Evolutionary conservation across 441 rosid species (phyloP).

Genomic region (Erodium texanum): DNA sequence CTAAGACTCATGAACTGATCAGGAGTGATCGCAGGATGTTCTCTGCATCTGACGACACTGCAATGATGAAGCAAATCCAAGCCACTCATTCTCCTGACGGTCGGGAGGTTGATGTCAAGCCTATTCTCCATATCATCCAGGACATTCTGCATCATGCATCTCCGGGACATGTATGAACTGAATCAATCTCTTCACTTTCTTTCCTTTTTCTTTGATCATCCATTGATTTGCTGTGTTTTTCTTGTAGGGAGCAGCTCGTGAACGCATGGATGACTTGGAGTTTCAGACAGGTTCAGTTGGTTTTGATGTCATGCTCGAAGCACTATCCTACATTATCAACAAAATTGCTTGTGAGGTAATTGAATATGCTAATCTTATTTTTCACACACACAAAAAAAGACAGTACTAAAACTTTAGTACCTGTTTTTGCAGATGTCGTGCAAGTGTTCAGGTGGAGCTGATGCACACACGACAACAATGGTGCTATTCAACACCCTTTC

Average conservation of each 20-base stretch:
- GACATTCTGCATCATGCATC: slow-evolving; percentile 20
- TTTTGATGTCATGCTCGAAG: slow-evolving; percentile 22
- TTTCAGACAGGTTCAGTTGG: slow-evolving; percentile 8
- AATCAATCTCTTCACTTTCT: neutral
- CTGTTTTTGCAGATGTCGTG: slow-evolving; percentile 22
- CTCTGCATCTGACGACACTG: slow-evolving; percentile 14
- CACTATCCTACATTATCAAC: slow-evolving; percentile 18
- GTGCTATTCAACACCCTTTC: slow-evolving; percentile 27
- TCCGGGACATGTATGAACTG: slow-evolving; percentile 11
- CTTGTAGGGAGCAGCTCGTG: slow-evolving; percentile 13
- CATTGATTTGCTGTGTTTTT: neutral
- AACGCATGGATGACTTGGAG: slow-evolving; percentile 13
- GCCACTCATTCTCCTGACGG: slow-evolving; percentile 27
- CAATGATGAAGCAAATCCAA: slow-evolving; percentile 21
- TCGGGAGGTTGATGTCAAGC: slow-evolving; percentile 21
- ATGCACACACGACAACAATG: slow-evolving; percentile 33
- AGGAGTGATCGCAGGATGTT: slow-evolving; percentile 20
- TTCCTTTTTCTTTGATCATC: no score
- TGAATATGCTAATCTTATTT: neutral
- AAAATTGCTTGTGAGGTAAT: slow-evolving; percentile 28
- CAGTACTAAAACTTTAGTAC: neutral
- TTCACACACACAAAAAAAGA: neutral
- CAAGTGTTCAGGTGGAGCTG: slow-evolving; percentile 36
- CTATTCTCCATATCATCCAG: slow-evolving; percentile 23
- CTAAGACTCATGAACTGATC: slow-evolving; percentile 12